Base-by-base conservation (phyloP, 2,329 filamentous ascomycete genomes). In the Leptodontidium sp. region DNA sequence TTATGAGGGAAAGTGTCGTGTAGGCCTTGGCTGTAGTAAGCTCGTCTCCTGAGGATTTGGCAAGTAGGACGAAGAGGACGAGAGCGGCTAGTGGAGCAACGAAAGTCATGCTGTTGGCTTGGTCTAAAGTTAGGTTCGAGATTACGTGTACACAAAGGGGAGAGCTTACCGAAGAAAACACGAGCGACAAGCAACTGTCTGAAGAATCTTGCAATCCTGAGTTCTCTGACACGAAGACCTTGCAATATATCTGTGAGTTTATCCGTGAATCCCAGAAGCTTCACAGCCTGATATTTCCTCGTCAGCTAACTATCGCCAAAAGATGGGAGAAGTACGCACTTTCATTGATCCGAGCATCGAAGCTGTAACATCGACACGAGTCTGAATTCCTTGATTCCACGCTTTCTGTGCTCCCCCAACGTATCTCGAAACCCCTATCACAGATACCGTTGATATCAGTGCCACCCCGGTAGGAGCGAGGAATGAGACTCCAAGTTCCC, bases 1-100 rank as follows among this genome's bases (percentile, higher is more conserved):
- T 72, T 14, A 84, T 79, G 14, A 82, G 77, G 0, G 82, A 82
- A 1, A 84, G 65, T 0, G 80, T 79, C 0, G 83, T 81, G 61
- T 84, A 84, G 15, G 83, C 74, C 69, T 32, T 73, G 15, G 72
- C 68, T 15, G 72, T 71, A 26, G 71, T 69, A 6, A 76, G 57
- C 61, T 72, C 77, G 52, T 77, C 68, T 14, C 74, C 76, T 1
- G 78, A 78, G 12, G 67, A 66, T 1, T 73, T 71, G 4, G 78
- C 69, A 8, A 75, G 70, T 2, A 79, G 74, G 11, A 80, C 78
- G 63, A 78, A 82, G n/a, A 83, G 69, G 4, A 77, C 77, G 68
- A 84, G 82, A 1, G 82, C 81, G 2, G 75, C 74, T 0, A 81
- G 75, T 3, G 82, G 81, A 0, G 81, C 78, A 15, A 83, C 21